Conservation (phyloP, 2,329 filamentous ascomycete species). For the Paecilomyces sp. region DNA sequence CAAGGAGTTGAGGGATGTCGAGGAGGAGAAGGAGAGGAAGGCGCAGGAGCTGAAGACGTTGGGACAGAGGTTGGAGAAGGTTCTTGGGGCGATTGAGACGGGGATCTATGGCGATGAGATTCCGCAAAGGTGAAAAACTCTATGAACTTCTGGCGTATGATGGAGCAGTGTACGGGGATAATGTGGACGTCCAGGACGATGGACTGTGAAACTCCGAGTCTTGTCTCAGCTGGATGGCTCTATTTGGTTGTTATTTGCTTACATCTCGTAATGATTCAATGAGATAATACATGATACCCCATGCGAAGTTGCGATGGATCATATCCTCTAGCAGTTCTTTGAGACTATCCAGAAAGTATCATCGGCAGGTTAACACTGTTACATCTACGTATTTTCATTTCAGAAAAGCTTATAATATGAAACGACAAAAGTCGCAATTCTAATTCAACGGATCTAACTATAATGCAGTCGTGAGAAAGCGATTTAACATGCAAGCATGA, state of each 20-base stretch:
- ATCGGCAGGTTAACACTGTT: not conserved
- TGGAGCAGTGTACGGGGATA: not conserved
- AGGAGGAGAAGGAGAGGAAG: slow-evolving; percentile 35
- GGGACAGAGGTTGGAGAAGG: slow-evolving; percentile 33
- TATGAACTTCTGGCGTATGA: not conserved
- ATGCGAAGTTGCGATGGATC: not conserved
- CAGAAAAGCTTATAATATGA: not conserved
- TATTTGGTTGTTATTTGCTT: not conserved
- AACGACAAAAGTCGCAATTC: not conserved
- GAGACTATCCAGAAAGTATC: not conserved
- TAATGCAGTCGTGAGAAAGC: not conserved
- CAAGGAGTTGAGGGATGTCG: slow-evolving; percentile 35
- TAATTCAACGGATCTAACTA: not conserved
- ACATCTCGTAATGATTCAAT: not conserved
- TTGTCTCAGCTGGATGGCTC: not conserved
- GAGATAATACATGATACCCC: not conserved
- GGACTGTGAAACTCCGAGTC: not conserved
- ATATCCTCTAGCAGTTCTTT: not conserved
- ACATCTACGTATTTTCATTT: not conserved
- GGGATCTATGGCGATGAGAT: slow-evolving; percentile 25
- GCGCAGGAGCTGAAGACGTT: slow-evolving; percentile 35
- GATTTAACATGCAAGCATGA: not conserved
- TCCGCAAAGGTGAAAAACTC: not conserved
- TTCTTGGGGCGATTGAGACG: slow-evolving; percentile 33
- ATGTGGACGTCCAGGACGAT: not conserved